Conservation (phyloP, 1,284 basidiomycete genomes). For the Gymnopus androsaceus region DNA sequence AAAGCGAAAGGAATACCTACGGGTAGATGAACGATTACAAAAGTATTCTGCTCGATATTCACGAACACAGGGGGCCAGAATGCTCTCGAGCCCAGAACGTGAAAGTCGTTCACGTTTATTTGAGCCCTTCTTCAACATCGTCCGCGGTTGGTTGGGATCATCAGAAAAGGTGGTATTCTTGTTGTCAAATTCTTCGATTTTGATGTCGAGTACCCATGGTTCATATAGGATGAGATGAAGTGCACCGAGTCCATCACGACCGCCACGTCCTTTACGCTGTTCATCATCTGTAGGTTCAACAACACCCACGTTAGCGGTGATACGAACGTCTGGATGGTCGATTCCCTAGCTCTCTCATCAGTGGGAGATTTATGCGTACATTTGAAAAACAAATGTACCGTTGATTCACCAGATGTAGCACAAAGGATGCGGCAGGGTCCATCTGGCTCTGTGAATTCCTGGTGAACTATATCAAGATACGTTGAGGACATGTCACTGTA, state of each 20-base stretch:
- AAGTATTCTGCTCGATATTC: no score
- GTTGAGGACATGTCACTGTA: conserved; percentile 3
- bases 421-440: conserved; percentile 1
- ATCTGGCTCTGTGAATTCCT: not conserved
- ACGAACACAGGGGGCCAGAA: no score
- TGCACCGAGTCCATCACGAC: not conserved
- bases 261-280: no score
- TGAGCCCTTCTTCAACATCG: no score
- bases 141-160: no score
- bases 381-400: not conserved
- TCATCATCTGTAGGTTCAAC: not conserved
- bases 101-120: no score
- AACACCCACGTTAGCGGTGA: not conserved
- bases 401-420: conserved; percentile 5
- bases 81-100: no score
- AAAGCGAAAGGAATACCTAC: no score
- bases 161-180: not conserved
- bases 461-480: not conserved
- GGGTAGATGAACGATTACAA: no score
- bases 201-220: not conserved
- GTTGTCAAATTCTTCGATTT: conserved; percentile 3
- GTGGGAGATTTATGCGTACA: not conserved
- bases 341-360: not conserved
- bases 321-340: no score
- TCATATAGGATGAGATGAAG: conserved; percentile 6